Evolutionary conservation across 306 rosid genomes (phyloP), one percentile per base, ranked within the genome.

Genomic region (Quercus aquifolioides): DNA sequence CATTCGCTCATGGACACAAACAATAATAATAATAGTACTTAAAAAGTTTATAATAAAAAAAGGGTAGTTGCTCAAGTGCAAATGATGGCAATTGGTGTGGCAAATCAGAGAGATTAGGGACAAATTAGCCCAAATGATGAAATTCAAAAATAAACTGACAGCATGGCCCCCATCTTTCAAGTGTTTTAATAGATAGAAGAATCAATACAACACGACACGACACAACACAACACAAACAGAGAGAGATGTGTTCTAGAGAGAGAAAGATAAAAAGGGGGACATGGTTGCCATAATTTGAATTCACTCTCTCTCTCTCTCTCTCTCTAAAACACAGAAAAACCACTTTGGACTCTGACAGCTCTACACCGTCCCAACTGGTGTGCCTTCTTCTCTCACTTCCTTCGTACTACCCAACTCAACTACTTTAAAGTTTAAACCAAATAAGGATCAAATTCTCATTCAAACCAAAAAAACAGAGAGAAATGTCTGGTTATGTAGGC

Each of bases 401-500:
- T 68, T 72, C 52, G 15, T 74, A 77, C 59, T 55, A 67, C 80
- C 72, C 81, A 74, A 31, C 21, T 75, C 75, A 41, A 74, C 74
- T 68, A 60, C 58, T 56, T 17, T 55, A 51, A 49, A 76, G 74
- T 82, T 76, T 76, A 46, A 79, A 72, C 62, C 21, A 5, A 20
- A 70, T 15, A 10, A 23, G 33, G 13, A 21, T 58, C n/a, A 0
- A 67, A 26, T 55, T 56, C 20, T 72, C 80, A 10, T 69, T 68
- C 63, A 69, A 10, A 59, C 13, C 18, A 2, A 11, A 60, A 10
- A 60, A 11, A 4, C 35, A 13, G 10, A 59, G 30, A 43, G 71
- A 11, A 59, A 95, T 95, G 99, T 88, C 91, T 14, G 86, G 93
- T 35, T 96, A 90, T 51, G 92, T 96, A 78, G 99, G 99, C 75